A percentile compares a stretch with the other conserved stretches of the same genome.
phyloP scores from a whole-genome alignment of 805 yeast genomes.

The Yamadazyma akitaensis region DNA sequence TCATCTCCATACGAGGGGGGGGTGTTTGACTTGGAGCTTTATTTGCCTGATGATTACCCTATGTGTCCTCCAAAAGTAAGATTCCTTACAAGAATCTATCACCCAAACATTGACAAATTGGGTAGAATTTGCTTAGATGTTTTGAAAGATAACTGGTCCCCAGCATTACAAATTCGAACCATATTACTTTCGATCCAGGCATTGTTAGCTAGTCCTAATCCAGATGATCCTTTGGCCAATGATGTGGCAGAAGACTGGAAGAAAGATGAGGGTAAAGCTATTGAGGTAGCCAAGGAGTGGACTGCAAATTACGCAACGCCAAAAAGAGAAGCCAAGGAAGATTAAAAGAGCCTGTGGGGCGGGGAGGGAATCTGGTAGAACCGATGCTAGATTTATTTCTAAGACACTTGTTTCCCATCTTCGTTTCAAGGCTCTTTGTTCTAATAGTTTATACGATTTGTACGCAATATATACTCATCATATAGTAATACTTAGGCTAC shows the following conservation, averaged over 20 bases:
- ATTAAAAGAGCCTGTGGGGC: not conserved
- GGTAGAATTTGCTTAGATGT: conserved; percentile 97
- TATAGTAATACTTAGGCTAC: not conserved
- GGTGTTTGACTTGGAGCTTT: conserved; percentile 79
- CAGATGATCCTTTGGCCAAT: conserved; percentile 96
- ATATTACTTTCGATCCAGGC: conserved; percentile 91
- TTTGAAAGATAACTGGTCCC: conserved; percentile 94
- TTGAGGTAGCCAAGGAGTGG: conserved; percentile 77
- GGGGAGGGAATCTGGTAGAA: not conserved
- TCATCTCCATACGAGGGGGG: conserved; percentile 87
- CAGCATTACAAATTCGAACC: conserved; percentile 94
- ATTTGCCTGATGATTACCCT: conserved; percentile 94
- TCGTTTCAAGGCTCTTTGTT: too few relatives aligned
- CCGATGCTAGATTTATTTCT: too few relatives aligned
- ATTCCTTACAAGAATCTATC: conserved; percentile 89
- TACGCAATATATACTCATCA: not conserved
- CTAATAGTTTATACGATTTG: conserved; percentile 1
- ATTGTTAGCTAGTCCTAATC: conserved; percentile 90
- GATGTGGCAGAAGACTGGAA: conserved; percentile 98
- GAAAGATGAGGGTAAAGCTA: conserved; percentile 75
- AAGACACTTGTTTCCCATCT: too few relatives aligned
- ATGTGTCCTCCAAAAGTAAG: conserved; percentile 97
- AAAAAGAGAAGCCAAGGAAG: conserved; percentile 3
- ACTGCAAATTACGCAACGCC: conserved; percentile 55
- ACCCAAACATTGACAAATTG: conserved; percentile 91